These are phyloP conservation scores for Zygotorulaspora florentina DNA, from an alignment of 805 yeast genomes.

Conservation along the genomic window DNA sequence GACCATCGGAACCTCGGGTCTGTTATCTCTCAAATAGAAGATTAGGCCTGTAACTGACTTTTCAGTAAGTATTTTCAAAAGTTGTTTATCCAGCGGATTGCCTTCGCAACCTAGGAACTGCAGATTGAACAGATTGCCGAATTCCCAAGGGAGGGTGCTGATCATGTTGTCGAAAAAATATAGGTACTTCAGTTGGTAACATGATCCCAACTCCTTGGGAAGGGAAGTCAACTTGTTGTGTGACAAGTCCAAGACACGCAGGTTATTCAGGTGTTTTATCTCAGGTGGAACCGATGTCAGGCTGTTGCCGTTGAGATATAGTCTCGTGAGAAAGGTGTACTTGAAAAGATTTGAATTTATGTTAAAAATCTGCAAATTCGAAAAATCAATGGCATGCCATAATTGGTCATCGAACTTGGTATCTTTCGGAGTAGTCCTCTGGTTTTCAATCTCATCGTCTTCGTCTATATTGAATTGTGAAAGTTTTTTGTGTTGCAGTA, in stretches of 20 bases:
- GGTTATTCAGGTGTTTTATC: conserved; percentile 62
- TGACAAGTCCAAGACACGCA: conserved; percentile 82
- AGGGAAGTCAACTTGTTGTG: conserved; percentile 64
- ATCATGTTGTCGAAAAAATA: conserved; percentile 86
- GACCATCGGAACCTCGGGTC: conserved; percentile 62
- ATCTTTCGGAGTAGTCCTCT: conserved; percentile 20
- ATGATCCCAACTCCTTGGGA: conserved; percentile 82
- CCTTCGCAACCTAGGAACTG: conserved; percentile 92
- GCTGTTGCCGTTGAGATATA: conserved; percentile 84
- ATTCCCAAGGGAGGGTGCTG: conserved; percentile 69
- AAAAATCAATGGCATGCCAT: conserved; percentile 91
- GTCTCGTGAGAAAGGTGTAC: conserved; percentile 78
- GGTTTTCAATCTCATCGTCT: conserved; percentile 49
- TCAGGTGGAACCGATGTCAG: conserved; percentile 62
- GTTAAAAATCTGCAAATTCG: conserved; percentile 78
- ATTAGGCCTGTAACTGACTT: conserved; percentile 84
- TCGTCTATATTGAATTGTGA: conserved; percentile 42
- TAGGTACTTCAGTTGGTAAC: conserved; percentile 73
- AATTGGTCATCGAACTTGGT: conserved; percentile 58
- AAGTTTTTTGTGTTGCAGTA: conserved; percentile 39
- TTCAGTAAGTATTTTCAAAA: conserved; percentile 65
- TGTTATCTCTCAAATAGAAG: conserved; percentile 73
- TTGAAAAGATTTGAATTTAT: conserved; percentile 71
- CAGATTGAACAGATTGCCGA: conserved; percentile 80
- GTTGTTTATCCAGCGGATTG: conserved; percentile 67